A percentile compares a stretch with the other conserved stretches of the same genome.
Conservation (phyloP, 352 stramenopile species). For the Pythium chondricola region DNA sequence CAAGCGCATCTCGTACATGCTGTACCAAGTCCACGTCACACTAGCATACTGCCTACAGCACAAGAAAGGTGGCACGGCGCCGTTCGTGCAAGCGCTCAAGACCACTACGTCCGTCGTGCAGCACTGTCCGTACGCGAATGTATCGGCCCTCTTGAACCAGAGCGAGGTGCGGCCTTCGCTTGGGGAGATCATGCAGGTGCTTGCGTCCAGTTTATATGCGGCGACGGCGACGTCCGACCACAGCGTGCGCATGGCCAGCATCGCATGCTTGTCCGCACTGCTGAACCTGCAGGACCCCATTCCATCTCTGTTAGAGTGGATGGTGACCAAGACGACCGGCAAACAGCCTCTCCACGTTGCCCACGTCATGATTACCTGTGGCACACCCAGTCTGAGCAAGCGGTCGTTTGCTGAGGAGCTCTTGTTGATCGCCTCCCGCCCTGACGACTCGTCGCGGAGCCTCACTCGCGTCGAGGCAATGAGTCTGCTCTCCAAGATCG, state of each 20-base stretch:
- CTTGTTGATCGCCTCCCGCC: slow-evolving; percentile 50
- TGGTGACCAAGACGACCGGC: slow-evolving; percentile 42
- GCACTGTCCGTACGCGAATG: slow-evolving; percentile 69
- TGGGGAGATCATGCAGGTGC: slow-evolving; percentile 52
- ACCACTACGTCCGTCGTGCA: slow-evolving; percentile 67
- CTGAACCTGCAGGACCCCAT: slow-evolving; percentile 69
- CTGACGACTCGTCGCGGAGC: slow-evolving; percentile 43
- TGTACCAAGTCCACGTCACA: slow-evolving; percentile 79
- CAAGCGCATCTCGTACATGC: slow-evolving; percentile 75
- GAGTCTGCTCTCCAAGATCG: slow-evolving; percentile 77
- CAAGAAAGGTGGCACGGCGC: slow-evolving; percentile 43
- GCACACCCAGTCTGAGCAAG: slow-evolving; percentile 42
- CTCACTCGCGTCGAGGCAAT: slow-evolving; percentile 75
- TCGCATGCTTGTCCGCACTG: slow-evolving; percentile 72
- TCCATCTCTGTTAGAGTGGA: slow-evolving; percentile 61
- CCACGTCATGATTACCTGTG: slow-evolving; percentile 60
- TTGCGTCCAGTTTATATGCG: slow-evolving; percentile 66
- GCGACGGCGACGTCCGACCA: slow-evolving; percentile 60
- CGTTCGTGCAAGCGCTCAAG: slow-evolving; percentile 69
- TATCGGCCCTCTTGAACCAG: slow-evolving; percentile 40
- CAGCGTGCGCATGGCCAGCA: slow-evolving; percentile 65
- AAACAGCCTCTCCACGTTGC: slow-evolving; percentile 45
- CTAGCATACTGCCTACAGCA: slow-evolving; percentile 80
- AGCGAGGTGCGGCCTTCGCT: slow-evolving; percentile 48
- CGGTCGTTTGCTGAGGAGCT: slow-evolving; percentile 75